phyloP scores from a whole-genome alignment of 371 early-diverging fungal genomes.

The Polyrhizophydium stewartii region DNA sequence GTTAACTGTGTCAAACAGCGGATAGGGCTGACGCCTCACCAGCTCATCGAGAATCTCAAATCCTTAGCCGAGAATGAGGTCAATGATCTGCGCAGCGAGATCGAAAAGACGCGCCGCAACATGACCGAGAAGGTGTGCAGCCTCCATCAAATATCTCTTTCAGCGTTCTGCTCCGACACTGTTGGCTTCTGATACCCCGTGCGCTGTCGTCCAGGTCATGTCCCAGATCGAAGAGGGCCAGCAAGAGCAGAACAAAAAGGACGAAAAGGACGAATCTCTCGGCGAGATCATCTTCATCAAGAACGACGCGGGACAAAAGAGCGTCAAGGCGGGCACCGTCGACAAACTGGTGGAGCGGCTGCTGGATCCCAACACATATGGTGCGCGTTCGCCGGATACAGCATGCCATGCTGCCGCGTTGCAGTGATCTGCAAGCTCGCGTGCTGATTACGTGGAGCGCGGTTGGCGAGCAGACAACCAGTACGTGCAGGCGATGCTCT shows the following conservation, averaged over 20 bases:
- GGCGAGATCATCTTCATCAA: constrained; percentile 38
- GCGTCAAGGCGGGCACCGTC: constrained; percentile 40
- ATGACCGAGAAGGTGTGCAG: constrained; percentile 33
- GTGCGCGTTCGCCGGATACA: constrained; percentile 16
- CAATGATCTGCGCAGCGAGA: constrained; percentile 31
- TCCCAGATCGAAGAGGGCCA: constrained; percentile 29
- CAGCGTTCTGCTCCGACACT: too few relatives aligned
- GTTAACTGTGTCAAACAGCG: too few relatives aligned
- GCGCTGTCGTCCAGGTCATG: too few relatives aligned
- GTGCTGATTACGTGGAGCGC: too few relatives aligned
- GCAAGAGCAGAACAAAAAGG: constrained; percentile 25
- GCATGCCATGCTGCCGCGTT: too few relatives aligned
- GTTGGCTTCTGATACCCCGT: too few relatives aligned
- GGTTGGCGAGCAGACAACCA: constrained; percentile 48
- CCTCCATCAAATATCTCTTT: background rate
- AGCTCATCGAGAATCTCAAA: constrained; percentile 40
- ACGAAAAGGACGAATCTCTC: constrained; percentile 40
- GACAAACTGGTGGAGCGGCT: constrained; percentile 47
- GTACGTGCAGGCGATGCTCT: constrained; percentile 41
- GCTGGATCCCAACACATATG: constrained; percentile 39
- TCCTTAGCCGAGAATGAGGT: constrained; percentile 36
- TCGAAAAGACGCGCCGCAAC: constrained; percentile 31
- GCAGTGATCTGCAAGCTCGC: too few relatives aligned
- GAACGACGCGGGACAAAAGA: constrained; percentile 34
- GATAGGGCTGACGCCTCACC: too few relatives aligned